These are phyloP conservation scores for Punctularia strigosozonata DNA, from an alignment of 768 basidiomycete species.

Conservation along the genomic window DNA sequence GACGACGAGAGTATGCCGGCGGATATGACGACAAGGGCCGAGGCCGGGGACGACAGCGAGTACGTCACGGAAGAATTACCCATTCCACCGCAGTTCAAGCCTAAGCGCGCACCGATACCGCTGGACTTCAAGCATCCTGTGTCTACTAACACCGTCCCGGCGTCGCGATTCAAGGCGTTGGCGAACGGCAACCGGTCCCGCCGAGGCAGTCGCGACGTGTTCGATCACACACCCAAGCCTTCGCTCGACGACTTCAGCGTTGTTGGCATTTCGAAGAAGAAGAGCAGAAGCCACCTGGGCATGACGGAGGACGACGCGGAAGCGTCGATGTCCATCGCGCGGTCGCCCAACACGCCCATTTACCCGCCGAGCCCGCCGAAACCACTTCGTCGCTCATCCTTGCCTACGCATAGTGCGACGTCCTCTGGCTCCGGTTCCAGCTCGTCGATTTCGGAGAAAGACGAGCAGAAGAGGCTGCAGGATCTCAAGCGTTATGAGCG, in stretches of 20 bases:
- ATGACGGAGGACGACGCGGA: constrained; percentile 42
- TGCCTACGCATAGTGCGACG: constrained; percentile 30
- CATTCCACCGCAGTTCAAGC: constrained; percentile 21
- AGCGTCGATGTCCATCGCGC: constrained; percentile 3
- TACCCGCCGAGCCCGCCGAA: constrained; percentile 4
- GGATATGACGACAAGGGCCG: background rate
- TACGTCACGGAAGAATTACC: constrained; percentile 18
- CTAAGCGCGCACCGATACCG: constrained; percentile 66
- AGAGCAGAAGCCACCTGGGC: constrained; percentile 40
- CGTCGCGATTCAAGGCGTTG: constrained; percentile 77
- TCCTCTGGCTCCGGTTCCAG: background rate
- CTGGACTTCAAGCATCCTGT: constrained; percentile 62
- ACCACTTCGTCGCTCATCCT: constrained; percentile 18
- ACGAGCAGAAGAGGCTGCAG: constrained; percentile 46
- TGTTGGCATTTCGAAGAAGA: constrained; percentile 52
- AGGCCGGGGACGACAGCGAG: background rate
- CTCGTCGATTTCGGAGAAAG: constrained; percentile 33
- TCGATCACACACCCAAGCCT: constrained; percentile 53
- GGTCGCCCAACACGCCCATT: background rate
- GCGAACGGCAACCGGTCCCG: constrained; percentile 63
- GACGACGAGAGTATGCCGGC: constrained; percentile 7
- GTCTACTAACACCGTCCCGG: constrained; percentile 68
- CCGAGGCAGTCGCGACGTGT: constrained; percentile 61
- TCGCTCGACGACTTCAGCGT: constrained; percentile 72
- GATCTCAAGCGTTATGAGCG: too few species aligned